Conservation (phyloP, 1,284 basidiomycete species). For the Cryptococcus floricola region DNA sequence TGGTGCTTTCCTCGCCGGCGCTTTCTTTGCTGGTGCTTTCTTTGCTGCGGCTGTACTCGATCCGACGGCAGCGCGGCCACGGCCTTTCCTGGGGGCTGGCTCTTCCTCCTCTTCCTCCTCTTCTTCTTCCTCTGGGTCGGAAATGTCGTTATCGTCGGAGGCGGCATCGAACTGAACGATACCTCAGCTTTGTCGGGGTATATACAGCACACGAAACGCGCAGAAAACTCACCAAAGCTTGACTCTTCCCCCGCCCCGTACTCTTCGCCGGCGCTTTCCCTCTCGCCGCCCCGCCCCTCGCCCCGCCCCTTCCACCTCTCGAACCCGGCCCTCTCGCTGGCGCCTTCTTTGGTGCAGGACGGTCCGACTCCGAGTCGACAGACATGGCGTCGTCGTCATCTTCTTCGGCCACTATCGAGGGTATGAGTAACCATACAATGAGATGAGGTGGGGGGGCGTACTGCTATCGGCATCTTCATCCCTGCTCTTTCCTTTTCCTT, state of each 20-base stretch:
- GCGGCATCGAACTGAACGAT: constrained; percentile 53
- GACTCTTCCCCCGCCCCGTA: constrained; percentile 51
- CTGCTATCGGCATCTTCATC: constrained; percentile 70
- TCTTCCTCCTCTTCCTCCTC: constrained; percentile 59
- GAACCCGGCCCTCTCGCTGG: constrained; percentile 46
- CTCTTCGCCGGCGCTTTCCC: constrained; percentile 32
- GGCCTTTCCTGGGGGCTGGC: constrained; percentile 56
- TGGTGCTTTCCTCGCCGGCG: constrained; percentile 50
- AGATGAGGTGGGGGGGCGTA: constrained; percentile 42
- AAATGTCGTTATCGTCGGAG: constrained; percentile 40
- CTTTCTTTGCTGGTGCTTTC: constrained; percentile 17
- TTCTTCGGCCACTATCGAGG: constrained; percentile 18
- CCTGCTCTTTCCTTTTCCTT: constrained; percentile 56
- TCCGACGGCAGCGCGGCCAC: constrained; percentile 58
- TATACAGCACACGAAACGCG: background rate
- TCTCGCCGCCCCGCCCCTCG: background rate
- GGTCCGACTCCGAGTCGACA: too few species aligned
- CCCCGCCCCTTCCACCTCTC: constrained; percentile 41
- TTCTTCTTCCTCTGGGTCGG: constrained; percentile 49
- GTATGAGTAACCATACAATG: background rate
- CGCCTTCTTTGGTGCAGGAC: constrained; percentile 51
- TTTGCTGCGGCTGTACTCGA: constrained; percentile 1
- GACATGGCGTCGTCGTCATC: constrained; percentile 19
- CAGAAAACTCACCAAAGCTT: constrained; percentile 45
- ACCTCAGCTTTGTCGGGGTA: background rate